Evolutionary conservation across 148 eudicot species (phyloP).

Genomic region (Spergularia marina): DNA sequence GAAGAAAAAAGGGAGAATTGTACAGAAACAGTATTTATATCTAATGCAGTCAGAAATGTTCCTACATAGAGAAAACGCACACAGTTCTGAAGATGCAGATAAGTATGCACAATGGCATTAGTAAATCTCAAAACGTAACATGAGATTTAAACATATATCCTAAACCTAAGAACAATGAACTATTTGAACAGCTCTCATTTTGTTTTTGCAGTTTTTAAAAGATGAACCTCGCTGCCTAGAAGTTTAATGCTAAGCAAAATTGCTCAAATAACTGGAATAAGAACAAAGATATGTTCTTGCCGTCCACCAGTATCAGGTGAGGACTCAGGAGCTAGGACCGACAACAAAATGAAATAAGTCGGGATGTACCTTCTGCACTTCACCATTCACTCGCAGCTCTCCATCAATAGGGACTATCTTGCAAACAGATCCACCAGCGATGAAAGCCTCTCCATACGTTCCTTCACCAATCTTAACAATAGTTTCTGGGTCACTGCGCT

Average conservation of each 20-base stretch:
- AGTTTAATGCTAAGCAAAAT: not conserved
- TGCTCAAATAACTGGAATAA: not conserved
- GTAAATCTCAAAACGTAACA: not conserved
- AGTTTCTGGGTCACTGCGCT: constrained; percentile 51
- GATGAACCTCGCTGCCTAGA: not conserved
- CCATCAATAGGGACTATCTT: constrained; percentile 94
- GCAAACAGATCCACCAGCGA: constrained; percentile 73
- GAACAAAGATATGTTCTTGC: not conserved
- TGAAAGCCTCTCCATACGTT: constrained; percentile 93
- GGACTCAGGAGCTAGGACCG: not conserved
- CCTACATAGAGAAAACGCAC: not conserved
- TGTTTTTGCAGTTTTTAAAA: not conserved
- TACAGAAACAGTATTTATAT: not conserved
- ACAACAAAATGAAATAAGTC: not conserved
- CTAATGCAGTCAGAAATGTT: not conserved
- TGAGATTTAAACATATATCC: not conserved
- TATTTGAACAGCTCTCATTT: not conserved
- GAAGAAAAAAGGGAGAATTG: not conserved
- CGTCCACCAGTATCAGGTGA: not conserved
- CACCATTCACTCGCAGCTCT: constrained; percentile 80
- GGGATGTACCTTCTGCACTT: constrained; percentile 75
- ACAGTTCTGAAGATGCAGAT: not conserved
- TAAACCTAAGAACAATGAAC: not conserved
- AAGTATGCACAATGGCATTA: not conserved
- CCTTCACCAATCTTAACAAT: constrained; percentile 94